Conservation (phyloP, 306 rosid genomes). For the Canavalia ensiformis region DNA sequence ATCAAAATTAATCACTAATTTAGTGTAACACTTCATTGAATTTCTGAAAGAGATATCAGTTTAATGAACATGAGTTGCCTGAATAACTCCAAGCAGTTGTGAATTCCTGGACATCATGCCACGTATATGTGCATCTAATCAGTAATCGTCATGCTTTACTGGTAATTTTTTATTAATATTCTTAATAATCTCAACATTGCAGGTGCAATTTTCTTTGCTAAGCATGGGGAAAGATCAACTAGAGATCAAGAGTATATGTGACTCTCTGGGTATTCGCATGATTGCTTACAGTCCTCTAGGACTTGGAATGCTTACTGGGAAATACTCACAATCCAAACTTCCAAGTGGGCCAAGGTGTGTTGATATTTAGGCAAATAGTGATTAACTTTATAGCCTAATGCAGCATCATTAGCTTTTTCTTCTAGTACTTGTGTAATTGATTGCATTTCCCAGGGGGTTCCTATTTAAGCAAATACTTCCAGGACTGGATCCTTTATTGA, state of each 20-base stretch:
- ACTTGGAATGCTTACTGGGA: conserved; percentile 99
- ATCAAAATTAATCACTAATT: not conserved
- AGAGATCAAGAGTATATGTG: conserved; percentile 84
- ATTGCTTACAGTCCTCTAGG: conserved; percentile 98
- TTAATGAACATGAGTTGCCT: conserved; percentile 13
- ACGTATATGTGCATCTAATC: not conserved
- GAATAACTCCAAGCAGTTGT: conserved; percentile 15
- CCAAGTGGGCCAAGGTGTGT: conserved; percentile 90
- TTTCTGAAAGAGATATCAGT: conserved; percentile 34
- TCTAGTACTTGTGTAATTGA: not conserved
- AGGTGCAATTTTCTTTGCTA: conserved; percentile 95
- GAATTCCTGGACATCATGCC: not conserved
- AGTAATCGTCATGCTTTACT: conserved; percentile 9
- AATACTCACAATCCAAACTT: conserved; percentile 77
- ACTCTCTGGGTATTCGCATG: conserved; percentile 80
- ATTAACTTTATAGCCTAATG: conserved; percentile 3
- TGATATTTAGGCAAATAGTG: conserved; percentile 10
- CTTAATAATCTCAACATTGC: conserved; percentile 39
- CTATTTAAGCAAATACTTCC: conserved; percentile 91
- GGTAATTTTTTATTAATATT: conserved; percentile 10
- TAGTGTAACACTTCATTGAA: not conserved
- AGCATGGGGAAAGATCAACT: conserved; percentile 88
- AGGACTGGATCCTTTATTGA: conserved; percentile 79
- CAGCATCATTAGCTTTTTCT: conserved; percentile 27
- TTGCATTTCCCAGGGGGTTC: conserved; percentile 61